A percentile compares a stretch with the other conserved stretches of the same genome.
These are phyloP conservation scores for Crithidia thermophila DNA, from an alignment of 208 protist genomes.

Conservation along the genomic window DNA sequence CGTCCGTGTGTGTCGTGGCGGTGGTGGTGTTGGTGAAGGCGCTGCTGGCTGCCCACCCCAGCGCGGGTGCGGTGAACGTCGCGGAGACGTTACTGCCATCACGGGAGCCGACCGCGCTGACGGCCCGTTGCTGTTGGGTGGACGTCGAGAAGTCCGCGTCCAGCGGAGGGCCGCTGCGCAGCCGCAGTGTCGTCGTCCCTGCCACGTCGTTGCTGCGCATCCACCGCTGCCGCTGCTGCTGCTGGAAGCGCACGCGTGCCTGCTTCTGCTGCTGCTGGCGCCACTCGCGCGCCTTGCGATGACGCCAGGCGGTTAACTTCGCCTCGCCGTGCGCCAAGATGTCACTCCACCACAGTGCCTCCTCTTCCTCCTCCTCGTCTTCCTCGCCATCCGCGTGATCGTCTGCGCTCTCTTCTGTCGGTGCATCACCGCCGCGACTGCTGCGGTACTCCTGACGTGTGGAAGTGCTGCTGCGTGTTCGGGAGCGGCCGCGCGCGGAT, in stretches of 20 bases:
- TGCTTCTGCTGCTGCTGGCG: slow-evolving; percentile 17
- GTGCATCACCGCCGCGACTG: not conserved
- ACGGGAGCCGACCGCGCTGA: not conserved
- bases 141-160: too few relatives aligned
- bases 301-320: slow-evolving; percentile 20
- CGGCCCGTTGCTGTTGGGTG: not conserved
- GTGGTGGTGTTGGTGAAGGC: not conserved
- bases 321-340: slow-evolving; percentile 42
- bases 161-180: too few relatives aligned
- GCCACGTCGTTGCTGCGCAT: not conserved
- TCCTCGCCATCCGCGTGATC: not conserved
- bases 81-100: slow-evolving; percentile 3
- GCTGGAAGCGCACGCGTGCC: slow-evolving; percentile 12
- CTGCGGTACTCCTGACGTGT: too few relatives aligned
- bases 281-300: slow-evolving; percentile 19
- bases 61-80: not conserved
- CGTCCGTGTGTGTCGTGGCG: not conserved
- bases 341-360: slow-evolving; percentile 68
- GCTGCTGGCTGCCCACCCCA: not conserved
- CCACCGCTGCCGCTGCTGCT: slow-evolving; percentile 19
- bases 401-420: not conserved
- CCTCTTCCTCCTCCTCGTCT: slow-evolving; percentile 25
- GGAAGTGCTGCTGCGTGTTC: too few relatives aligned
- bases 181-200: too few relatives aligned
- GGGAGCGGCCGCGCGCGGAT: too few relatives aligned